Evolutionary conservation across 1,284 basidiomycete genomes (phyloP).

Genomic region (Sutorius eximius): DNA sequence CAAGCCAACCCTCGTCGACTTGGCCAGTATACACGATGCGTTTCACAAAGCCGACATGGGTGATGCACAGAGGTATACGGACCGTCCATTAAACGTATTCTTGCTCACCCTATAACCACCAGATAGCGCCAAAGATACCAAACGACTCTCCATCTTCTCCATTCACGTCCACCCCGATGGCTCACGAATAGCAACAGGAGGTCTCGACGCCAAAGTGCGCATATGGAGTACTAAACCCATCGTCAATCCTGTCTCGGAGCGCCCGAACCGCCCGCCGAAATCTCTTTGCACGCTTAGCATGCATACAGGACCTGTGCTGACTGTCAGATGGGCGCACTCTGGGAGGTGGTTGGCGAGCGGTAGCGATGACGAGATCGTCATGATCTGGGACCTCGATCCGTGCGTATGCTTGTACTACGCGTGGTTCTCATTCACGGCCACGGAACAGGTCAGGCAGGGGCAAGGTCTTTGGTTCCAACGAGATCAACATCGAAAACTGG

Average conservation of each 20-base stretch:
- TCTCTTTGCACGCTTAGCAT: slow-evolving; percentile 88
- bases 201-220: slow-evolving; percentile 92
- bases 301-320: slow-evolving; percentile 93
- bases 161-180: slow-evolving; percentile 95
- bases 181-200: slow-evolving; percentile 93
- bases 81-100: fast-evolving
- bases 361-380: slow-evolving; percentile 92
- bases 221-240: slow-evolving; percentile 98
- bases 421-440: not conserved
- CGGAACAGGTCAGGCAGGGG: slow-evolving; percentile 68
- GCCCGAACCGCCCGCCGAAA: slow-evolving; percentile 78
- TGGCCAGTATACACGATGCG: slow-evolving; percentile 49
- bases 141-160: slow-evolving; percentile 87
- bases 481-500: slow-evolving; percentile 97
- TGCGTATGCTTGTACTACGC: slow-evolving; percentile 44
- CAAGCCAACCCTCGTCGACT: no score
- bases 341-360: slow-evolving; percentile 95
- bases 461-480: slow-evolving; percentile 89
- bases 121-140: slow-evolving; percentile 46
- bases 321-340: slow-evolving; percentile 94
- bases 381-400: slow-evolving; percentile 98
- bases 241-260: slow-evolving; percentile 69
- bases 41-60: slow-evolving; percentile 60
- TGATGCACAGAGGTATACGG: slow-evolving; percentile 46
- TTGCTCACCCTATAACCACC: not conserved